Evolutionary conservation across 1,139 yeast genomes (phyloP).

Genomic region (Hansenula anomala): DNA sequence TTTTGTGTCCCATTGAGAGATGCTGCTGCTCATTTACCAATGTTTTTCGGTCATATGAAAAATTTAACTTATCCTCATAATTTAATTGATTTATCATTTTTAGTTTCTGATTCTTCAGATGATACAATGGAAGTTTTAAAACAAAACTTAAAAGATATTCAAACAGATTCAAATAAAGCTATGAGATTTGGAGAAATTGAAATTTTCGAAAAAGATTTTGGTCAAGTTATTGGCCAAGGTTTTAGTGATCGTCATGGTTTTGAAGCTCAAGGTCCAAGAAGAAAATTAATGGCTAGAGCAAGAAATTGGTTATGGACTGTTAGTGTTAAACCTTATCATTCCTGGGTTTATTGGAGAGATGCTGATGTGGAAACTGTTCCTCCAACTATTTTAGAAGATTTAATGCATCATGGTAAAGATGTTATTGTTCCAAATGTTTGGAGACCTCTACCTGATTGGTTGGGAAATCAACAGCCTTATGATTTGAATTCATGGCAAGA

Average conservation of each 20-base stretch:
- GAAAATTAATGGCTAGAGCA: conserved; percentile 71
- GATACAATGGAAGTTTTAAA: conserved; percentile 49
- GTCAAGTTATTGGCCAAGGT: conserved; percentile 63
- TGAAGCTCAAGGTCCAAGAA: conserved; percentile 69
- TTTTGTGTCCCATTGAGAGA: conserved; percentile 69
- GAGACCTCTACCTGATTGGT: conserved; percentile 90
- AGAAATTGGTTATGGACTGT: conserved; percentile 65
- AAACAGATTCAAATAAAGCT: conserved; percentile 38
- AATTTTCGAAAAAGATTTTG: conserved; percentile 64
- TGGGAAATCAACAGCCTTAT: conserved; percentile 85
- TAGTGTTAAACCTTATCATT: conserved; percentile 61
- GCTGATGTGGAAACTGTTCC: conserved; percentile 67
- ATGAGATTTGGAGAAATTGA: conserved; percentile 48
- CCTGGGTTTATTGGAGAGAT: conserved; percentile 82
- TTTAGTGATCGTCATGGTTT: conserved; percentile 66
- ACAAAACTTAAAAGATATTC: conserved; percentile 40
- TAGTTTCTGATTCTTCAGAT: conserved; percentile 59
- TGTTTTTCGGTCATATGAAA: conserved; percentile 58
- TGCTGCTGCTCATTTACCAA: conserved; percentile 62
- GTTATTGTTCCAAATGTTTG: conserved; percentile 83
- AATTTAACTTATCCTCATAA: conserved; percentile 64
- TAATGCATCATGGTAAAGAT: conserved; percentile 61
- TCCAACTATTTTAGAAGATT: conserved; percentile 53
- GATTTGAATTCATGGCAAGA: conserved; percentile 92
- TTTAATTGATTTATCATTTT: conserved; percentile 57